Evolutionary conservation across 179 eudicot genomes (phyloP), one percentile per base, ranked within the genome.

Genomic region (Nepenthes alata): DNA sequence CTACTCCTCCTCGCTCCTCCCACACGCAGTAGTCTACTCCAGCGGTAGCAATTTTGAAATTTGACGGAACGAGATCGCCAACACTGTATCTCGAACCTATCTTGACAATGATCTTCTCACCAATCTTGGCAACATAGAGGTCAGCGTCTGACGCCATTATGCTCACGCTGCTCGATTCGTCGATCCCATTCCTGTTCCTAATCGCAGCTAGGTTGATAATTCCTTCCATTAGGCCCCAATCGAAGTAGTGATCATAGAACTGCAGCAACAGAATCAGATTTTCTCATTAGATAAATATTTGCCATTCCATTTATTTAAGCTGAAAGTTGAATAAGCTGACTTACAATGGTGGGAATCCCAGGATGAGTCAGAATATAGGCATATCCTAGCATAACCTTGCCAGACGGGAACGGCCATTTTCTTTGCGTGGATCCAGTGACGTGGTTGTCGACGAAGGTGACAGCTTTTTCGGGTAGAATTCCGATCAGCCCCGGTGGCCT

Each of bases 311-410:
- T 6, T 45, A 0, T 45, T 45, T 45, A 45, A 45, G 8, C 6
- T 11, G 0, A 5, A 45, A 6, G 6, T 6, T 45, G 49, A 45
- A 45, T 6, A 45, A 6, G 49, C 6, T 39, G 39, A 38, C 68
- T 66, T 67, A 80, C 87, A 64, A 85, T 70, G 0, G 83, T 75
- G 15, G 87, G 91, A 59, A 65, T 72, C 48, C 87, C 91, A 0
- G 91, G 91, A 67, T 85, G 91, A 6, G 87, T 82, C 14, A 85
- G 81, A 34, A 85, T 85, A 58, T 85, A 85, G 10, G 82, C 87
- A 71, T 85, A 85, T 67, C 91, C 91, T 56, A 34, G 83, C 74
- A 81, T 78, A 11, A 85, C 85, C 74, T 85, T 85, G 47, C 78
- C 83, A 2, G 80, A 68, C 0, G 91, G 87, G 55, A 85, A 85